Conservation (phyloP, 441 rosid genomes). For the Pelargonium myrrhifolium region DNA sequence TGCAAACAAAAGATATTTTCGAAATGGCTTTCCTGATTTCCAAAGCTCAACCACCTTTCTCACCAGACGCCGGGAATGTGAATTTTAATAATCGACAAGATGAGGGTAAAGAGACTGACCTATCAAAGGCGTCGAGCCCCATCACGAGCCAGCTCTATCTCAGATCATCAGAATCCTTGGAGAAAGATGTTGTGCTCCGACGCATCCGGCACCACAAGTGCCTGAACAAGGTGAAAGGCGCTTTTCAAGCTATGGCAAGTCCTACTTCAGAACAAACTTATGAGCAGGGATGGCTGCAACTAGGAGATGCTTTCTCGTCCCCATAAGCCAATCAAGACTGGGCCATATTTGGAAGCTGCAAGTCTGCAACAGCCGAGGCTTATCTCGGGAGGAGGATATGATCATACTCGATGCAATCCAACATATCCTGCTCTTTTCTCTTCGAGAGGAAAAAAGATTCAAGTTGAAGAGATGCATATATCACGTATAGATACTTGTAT, state of each 20-base stretch:
- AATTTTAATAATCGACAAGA: conserved; percentile 15
- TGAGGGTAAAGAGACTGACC: conserved; percentile 9
- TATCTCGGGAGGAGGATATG: no score
- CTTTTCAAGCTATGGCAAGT: conserved; percentile 26
- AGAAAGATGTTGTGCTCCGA: conserved; percentile 35
- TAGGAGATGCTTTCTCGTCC: conserved; percentile 37
- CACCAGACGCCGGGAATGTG: conserved; percentile 15
- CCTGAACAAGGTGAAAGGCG: conserved; percentile 30
- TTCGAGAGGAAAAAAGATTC: not conserved
- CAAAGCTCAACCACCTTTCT: conserved; percentile 20
- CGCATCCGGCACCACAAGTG: conserved; percentile 42
- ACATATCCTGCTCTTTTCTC: not conserved
- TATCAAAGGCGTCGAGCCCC: not conserved
- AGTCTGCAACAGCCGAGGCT: not conserved
- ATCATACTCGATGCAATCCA: no score
- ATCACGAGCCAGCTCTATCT: conserved; percentile 38
- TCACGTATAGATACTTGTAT: not conserved
- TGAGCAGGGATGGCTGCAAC: conserved; percentile 29
- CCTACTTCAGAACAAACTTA: conserved; percentile 12
- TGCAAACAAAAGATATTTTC: not conserved
- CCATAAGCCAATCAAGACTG: conserved; percentile 25
- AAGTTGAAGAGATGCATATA: not conserved
- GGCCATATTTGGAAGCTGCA: not conserved
- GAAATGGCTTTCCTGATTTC: conserved; percentile 37
- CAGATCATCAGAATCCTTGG: conserved; percentile 29